A percentile compares a stretch with the other conserved stretches of the same genome.
Evolutionary conservation across 129 eudicot genomes (phyloP).

Genomic region (Lactuca saligna): DNA sequence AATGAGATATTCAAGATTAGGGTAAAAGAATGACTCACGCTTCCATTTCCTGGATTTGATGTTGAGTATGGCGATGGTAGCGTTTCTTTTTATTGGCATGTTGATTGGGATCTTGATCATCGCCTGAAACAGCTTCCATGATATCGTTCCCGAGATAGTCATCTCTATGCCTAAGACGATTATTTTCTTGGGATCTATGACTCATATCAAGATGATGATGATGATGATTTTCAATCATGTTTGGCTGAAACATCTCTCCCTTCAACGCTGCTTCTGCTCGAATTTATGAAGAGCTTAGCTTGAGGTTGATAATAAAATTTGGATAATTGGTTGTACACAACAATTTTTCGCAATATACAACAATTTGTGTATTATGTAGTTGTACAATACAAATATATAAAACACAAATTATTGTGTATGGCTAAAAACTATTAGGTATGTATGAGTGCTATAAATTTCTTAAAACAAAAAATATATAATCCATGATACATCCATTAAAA

Average conservation of each 20-base stretch:
- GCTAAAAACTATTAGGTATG: no score
- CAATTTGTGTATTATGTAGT: no score
- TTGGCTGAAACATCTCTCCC: conserved; percentile 77
- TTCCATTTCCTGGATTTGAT: conserved; percentile 93
- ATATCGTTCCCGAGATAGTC: conserved; percentile 85
- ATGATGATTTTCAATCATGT: conserved; percentile 78
- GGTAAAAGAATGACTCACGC: conserved; percentile 39
- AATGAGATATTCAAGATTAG: neutral
- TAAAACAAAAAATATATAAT: no score
- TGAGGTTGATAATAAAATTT: neutral
- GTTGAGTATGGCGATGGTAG: conserved; percentile 96
- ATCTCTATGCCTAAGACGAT: conserved; percentile 64
- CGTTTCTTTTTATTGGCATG: conserved; percentile 88
- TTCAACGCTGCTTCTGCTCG: conserved; percentile 10
- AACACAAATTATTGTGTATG: no score
- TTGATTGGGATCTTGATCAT: conserved; percentile 91
- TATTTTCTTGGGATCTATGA: conserved; percentile 57
- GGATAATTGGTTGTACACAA: no score
- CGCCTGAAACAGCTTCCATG: conserved; percentile 80
- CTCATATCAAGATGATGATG: conserved; percentile 57
- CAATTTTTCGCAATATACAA: no score
- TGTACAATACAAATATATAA: no score
- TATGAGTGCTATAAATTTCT: no score
- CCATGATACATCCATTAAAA: no score
- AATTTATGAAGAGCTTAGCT: neutral